These are phyloP conservation scores for Plenodomus biglobosus DNA, from an alignment of 2,329 filamentous ascomycete species.

Conservation along the genomic window DNA sequence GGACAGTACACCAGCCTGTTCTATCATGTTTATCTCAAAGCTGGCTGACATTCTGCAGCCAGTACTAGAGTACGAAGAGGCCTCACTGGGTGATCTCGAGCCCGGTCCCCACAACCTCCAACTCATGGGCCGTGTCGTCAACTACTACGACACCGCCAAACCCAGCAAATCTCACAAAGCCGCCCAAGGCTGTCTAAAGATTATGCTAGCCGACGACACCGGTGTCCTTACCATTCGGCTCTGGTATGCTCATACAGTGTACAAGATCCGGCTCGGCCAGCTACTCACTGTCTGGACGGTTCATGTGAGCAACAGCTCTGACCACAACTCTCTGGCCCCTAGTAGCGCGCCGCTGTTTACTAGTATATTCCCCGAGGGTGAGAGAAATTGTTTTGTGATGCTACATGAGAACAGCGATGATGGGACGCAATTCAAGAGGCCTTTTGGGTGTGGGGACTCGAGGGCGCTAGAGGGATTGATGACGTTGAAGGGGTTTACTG, in stretches of 20 bases:
- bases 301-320: constrained; percentile 54
- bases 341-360: constrained; percentile 54
- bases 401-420: constrained; percentile 54
- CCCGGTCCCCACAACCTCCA: constrained; percentile 55
- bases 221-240: constrained; percentile 59
- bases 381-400: constrained; percentile 57
- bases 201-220: constrained; percentile 60
- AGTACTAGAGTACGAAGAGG: constrained; percentile 51
- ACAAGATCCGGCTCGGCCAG: constrained; percentile 54
- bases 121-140: constrained; percentile 60
- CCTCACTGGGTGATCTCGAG: constrained; percentile 51
- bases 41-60: constrained; percentile 45
- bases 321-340: constrained; percentile 45
- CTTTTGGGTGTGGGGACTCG: constrained; percentile 48
- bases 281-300: constrained; percentile 60
- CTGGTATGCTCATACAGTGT: constrained; percentile 51
- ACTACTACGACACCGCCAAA: constrained; percentile 52
- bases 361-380: constrained; percentile 61
- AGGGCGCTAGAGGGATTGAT: constrained; percentile 53
- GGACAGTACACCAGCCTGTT: constrained; percentile 11
- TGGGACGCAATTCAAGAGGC: constrained; percentile 49
- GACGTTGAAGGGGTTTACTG: constrained; percentile 58
- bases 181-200: constrained; percentile 55
- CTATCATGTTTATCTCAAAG: not conserved
- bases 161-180: constrained; percentile 48